Evolutionary conservation across 2,329 filamentous ascomycete genomes (phyloP), one percentile per base, ranked within the genome.

Genomic region (Scytalidium sp.): DNA sequence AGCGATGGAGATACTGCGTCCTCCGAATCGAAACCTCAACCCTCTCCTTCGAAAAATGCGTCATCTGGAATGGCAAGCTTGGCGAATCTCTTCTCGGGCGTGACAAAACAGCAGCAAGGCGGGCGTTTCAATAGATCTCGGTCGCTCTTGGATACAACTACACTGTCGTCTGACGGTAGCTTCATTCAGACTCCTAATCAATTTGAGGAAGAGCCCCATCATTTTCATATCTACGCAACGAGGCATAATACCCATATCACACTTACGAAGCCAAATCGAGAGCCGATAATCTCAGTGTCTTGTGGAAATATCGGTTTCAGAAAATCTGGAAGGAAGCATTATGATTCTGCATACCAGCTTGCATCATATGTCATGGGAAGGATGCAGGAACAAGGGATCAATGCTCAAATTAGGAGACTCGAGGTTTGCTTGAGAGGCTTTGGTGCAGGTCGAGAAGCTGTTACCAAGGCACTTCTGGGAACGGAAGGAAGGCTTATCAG

Each of bases 161-260:
- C 23, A 13, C 49, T 47, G 15, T 25, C 50, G 6, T 54, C 52
- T 4, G 55, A 59, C 43, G 54, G 54, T 10, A 55, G 21, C 21
- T 39, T 41, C 32, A 36, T 36, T 36, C 32, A 36, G 17, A 36
- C 32, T 15, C 32, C 45, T 5, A 47, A 36, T 57, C 3, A 57
- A 55, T 22, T 51, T 15, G 32, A 36, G 4, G 32, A 36, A 32
- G 80, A 87, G 64, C 86, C 88, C 2, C 90, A 90, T 74, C 90
- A 96, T 67, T 79, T 99, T 56, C 90, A 96, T 73, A 77, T 99
- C 67, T 93, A 84, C 71, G 75, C 87, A 22, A 86, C 88, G 67
- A 95, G 90, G 73, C 94, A 97, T 80, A 99, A 99, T 75, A 94
- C 90, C 19, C 90, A 97, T 70, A 81, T 99, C 62, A 97, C 92